Evolutionary conservation across 106 monocot genomes (phyloP).

Genomic region (Allium sativum): DNA sequence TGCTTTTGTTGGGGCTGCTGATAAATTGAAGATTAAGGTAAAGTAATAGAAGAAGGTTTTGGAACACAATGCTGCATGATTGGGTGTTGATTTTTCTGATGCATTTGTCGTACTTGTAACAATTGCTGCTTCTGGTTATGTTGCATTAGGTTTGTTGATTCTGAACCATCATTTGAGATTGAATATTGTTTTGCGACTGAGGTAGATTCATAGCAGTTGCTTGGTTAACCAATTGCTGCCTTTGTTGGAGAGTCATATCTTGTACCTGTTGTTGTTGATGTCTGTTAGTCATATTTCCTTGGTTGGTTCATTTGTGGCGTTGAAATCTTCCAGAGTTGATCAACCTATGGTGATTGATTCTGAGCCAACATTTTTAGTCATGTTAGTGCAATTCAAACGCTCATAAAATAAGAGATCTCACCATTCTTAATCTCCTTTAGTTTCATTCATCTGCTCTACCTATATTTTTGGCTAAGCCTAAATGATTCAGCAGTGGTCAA

Average conservation of each 20-base stretch:
- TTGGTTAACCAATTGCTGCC: conserved; percentile 40
- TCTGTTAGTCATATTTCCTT: conserved; percentile 7
- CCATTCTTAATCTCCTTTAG: no score
- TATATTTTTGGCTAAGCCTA: no score
- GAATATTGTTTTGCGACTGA: conserved; percentile 16
- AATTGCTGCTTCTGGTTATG: conserved; percentile 21
- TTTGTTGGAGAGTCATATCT: conserved; percentile 31
- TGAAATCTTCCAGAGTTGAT: conserved; percentile 37
- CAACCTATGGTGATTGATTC: conserved; percentile 34
- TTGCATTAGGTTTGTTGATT: conserved; percentile 22
- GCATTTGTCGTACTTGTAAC: conserved; percentile 22
- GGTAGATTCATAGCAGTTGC: conserved; percentile 24
- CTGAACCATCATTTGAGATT: conserved; percentile 33
- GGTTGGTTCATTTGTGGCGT: conserved; percentile 38
- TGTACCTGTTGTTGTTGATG: conserved; percentile 36
- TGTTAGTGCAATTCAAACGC: no score
- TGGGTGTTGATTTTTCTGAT: conserved; percentile 7
- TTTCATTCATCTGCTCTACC: no score
- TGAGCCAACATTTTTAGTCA: no score
- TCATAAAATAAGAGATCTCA: no score
- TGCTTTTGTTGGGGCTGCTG: conserved; percentile 41
- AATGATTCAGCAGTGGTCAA: no score
- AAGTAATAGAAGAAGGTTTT: conserved; percentile 10
- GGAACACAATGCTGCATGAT: conserved; percentile 17
- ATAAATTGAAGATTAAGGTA: conserved; percentile 16